Percentiles rank a stretch among this genome's conserved stretches.
Conservation (phyloP, 1,284 basidiomycete genomes). For the Stereum hirsutum region DNA sequence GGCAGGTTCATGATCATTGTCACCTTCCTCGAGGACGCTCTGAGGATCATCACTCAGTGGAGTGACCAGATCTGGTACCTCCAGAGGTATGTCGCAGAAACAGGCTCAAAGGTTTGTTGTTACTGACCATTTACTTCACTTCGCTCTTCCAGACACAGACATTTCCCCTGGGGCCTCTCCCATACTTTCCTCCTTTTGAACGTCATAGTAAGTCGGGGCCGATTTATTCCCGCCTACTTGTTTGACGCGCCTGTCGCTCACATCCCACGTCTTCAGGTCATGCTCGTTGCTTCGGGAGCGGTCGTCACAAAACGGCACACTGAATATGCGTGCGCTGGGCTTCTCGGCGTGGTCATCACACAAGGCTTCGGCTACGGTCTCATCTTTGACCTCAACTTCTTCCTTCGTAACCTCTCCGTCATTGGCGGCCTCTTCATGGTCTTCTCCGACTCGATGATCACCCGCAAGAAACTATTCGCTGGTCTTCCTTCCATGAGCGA, state of each 20-base stretch:
- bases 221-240: background rate
- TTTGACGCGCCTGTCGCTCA: background rate
- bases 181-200: slow-evolving; percentile 91
- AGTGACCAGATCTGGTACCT: slow-evolving; percentile 95
- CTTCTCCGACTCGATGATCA: slow-evolving; percentile 90
- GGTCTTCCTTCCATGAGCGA: slow-evolving; percentile 89
- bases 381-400: slow-evolving; percentile 90
- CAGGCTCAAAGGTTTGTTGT: too few species aligned
- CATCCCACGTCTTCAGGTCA: slow-evolving; percentile 46
- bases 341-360: slow-evolving; percentile 86
- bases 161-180: slow-evolving; percentile 92
- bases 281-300: slow-evolving; percentile 82
- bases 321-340: slow-evolving; percentile 83
- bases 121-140: too few species aligned
- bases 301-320: slow-evolving; percentile 86
- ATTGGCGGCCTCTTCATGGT: slow-evolving; percentile 75
- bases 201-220: slow-evolving; percentile 65
- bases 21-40: slow-evolving; percentile 95
- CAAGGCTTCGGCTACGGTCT: slow-evolving; percentile 61
- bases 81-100: slow-evolving; percentile 81
- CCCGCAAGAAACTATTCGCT: slow-evolving; percentile 84
- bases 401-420: slow-evolving; percentile 60
- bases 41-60: slow-evolving; percentile 94
- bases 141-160: slow-evolving; percentile 77
- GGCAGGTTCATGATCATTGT: slow-evolving; percentile 97